These are phyloP conservation scores for Syncephalastrum contaminatum DNA, from an alignment of 371 early-diverging fungal species.

Conservation along the genomic window DNA sequence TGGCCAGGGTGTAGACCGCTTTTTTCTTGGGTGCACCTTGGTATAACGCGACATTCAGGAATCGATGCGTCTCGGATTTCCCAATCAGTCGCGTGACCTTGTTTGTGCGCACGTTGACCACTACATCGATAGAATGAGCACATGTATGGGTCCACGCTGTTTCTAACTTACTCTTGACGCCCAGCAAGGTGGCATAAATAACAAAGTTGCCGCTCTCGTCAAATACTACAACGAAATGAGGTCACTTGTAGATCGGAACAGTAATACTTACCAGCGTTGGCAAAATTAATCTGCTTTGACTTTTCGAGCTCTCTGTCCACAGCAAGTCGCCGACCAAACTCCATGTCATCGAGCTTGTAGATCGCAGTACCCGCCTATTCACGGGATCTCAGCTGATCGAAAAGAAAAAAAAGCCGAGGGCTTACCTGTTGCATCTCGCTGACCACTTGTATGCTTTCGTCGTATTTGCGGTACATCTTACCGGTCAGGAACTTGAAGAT, in stretches of 20 bases:
- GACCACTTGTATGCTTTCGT: constrained; percentile 81
- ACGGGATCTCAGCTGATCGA: background rate
- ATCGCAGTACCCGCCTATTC: constrained; percentile 70
- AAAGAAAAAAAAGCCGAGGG: background rate
- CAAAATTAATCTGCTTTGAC: constrained; percentile 60
- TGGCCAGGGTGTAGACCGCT: constrained; percentile 73
- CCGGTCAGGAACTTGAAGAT: constrained; percentile 84
- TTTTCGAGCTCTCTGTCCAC: constrained; percentile 87
- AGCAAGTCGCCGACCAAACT: constrained; percentile 93
- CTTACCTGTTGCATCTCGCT: constrained; percentile 84
- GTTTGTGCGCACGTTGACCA: constrained; percentile 84
- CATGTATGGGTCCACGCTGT: background rate
- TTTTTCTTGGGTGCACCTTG: constrained; percentile 87
- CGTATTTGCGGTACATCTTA: constrained; percentile 87
- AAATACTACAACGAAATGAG: constrained; percentile 60
- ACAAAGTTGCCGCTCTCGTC: constrained; percentile 90
- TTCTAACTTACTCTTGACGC: constrained; percentile 74
- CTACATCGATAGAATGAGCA: constrained; percentile 5
- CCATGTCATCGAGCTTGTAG: constrained; percentile 92
- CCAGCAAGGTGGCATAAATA: constrained; percentile 87
- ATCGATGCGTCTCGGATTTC: constrained; percentile 88
- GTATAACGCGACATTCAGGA: constrained; percentile 83
- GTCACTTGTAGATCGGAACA: background rate
- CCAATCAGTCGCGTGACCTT: constrained; percentile 85
- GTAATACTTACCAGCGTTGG: constrained; percentile 68